A percentile compares a stretch with the other conserved stretches of the same genome.
Evolutionary conservation across 2,329 filamentous ascomycete genomes (phyloP).

Genomic region (Venturia carpophila): DNA sequence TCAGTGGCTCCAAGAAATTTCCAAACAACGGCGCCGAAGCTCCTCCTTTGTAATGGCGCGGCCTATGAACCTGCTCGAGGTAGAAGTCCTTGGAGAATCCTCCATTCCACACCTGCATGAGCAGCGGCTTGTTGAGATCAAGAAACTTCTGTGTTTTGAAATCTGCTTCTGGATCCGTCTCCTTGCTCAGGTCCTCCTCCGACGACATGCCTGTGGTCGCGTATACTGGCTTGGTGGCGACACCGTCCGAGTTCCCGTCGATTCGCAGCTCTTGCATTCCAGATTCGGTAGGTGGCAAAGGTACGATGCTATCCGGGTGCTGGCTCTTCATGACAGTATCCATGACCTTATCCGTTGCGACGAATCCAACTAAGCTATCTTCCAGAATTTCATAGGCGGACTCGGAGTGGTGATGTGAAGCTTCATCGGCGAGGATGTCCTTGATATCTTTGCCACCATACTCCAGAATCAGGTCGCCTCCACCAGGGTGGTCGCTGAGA

Average conservation of each 20-base stretch:
- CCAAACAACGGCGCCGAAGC: conserved; percentile 89
- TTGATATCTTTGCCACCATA: conserved; percentile 83
- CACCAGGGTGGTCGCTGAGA: conserved; percentile 82
- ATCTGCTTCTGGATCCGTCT: conserved; percentile 69
- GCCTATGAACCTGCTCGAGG: conserved; percentile 88
- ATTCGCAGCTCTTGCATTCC: conserved; percentile 43
- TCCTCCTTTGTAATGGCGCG: conserved; percentile 90
- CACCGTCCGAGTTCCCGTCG: conserved; percentile 39
- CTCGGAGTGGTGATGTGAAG: conserved; percentile 81
- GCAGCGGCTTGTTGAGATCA: conserved; percentile 74
- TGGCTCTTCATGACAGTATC: conserved; percentile 43
- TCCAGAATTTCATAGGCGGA: conserved; percentile 93
- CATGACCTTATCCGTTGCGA: conserved; percentile 53
- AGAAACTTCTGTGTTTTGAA: conserved; percentile 92
- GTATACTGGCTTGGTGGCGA: conserved; percentile 39
- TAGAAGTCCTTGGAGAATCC: conserved; percentile 96
- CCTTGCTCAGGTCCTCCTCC: conserved; percentile 76
- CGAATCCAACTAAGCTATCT: conserved; percentile 75
- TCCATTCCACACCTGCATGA: conserved; percentile 80
- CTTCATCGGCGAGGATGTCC: conserved; percentile 71
- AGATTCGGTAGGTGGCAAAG: conserved; percentile 42
- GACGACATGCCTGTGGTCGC: conserved; percentile 75
- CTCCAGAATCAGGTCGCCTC: conserved; percentile 77
- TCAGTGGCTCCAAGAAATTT: conserved; percentile 97
- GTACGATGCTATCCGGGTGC: conserved; percentile 44